Base-by-base conservation (phyloP, 2,329 filamentous ascomycete genomes). In the Raffaelea deltoideospora region DNA sequence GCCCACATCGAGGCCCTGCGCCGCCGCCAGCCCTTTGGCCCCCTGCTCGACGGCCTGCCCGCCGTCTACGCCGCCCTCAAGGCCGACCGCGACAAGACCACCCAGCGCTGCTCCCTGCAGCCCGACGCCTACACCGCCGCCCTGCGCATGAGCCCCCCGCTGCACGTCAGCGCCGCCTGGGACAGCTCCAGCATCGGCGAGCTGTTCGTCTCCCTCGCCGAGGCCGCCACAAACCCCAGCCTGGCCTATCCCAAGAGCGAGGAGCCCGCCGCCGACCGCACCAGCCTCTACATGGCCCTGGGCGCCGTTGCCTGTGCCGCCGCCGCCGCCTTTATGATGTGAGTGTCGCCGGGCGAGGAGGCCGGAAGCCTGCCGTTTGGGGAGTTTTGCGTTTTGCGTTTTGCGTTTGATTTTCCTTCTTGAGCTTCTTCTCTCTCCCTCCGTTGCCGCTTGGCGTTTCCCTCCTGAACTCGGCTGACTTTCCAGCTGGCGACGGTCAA, bases 81-180 rank as follows among this genome's bases (percentile, higher is more conserved):
- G 58, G 90, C 90, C 3, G 90, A 98, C 56, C 76, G 81, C 47
- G 90, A 98, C 56, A 93, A 94, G 56, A 92, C 88, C 4, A 95
- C 86, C n/a, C 90, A 98, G 59, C 73, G 90, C 41, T 81, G 82
- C 41, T 85, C 94, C 55, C 63, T 79, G 44, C 88, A 95, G 56
- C 90, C 90, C 2, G 90, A 98, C 53, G 79, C 86, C 44, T 95
- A 95, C 58, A 92, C 87, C 1, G 75, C 79, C 35, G 69, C 71
- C 27, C 63, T 93, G 47, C 87, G 83, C 53, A 93, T 96, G 82
- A 77, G 81, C 38, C 78, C 87, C 3, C 90, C 90, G 6, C 63
- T 96, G 29, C 92, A 98, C 59, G 90, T 95, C 37, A 94, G 85
- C 51, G 86, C 90, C 22, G 90, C 80, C 7, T 98, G 90, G 90